phyloP scores from a whole-genome alignment of 495 filamentous ascomycete genomes.

The Acidiella bohemica region DNA sequence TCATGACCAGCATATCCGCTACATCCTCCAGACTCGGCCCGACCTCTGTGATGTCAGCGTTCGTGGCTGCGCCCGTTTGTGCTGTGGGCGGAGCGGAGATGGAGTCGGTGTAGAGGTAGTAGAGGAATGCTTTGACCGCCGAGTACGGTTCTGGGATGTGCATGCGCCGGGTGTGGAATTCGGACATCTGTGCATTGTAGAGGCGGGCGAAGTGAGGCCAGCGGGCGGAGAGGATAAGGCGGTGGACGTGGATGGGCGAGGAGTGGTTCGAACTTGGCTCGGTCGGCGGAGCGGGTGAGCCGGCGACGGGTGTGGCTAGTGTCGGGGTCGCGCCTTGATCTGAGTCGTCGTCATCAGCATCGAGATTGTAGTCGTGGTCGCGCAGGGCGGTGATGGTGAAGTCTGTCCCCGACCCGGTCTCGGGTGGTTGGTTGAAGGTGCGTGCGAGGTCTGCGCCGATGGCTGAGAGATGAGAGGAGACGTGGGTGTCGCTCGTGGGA shows the following conservation, averaged over 20 bases:
- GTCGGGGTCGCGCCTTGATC: constrained; percentile 10
- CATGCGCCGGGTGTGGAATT: constrained; percentile 92
- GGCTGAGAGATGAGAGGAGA: constrained; percentile 39
- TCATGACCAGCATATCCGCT: constrained; percentile 92
- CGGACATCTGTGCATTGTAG: constrained; percentile 85
- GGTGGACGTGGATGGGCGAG: constrained; percentile 83
- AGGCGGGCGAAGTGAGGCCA: constrained; percentile 94
- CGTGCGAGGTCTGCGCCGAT: constrained; percentile 69
- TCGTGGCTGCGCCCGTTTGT: constrained; percentile 32
- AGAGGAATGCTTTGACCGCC: constrained; percentile 86
- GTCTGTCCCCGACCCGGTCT: constrained; percentile 67
- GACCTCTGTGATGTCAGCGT: too few relatives aligned
- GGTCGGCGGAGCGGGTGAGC: constrained; percentile 3
- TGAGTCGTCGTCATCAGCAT: constrained; percentile 31
- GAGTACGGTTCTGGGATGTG: constrained; percentile 94
- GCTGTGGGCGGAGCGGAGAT: constrained; percentile 46
- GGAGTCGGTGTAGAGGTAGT: constrained; percentile 91
- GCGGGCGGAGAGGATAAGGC: constrained; percentile 78
- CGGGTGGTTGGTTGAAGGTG: constrained; percentile 72
- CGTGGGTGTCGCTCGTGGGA: constrained; percentile 37
- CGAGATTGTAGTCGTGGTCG: constrained; percentile 54
- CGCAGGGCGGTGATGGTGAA: constrained; percentile 70
- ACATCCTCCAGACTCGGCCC: constrained; percentile 66
- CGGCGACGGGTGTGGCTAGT: constrained; percentile 29
- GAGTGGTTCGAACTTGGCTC: constrained; percentile 49